A percentile compares a stretch with the other conserved stretches of the same genome.
These are phyloP conservation scores for Acanthamoeba culbertsoni DNA, from an alignment of 208 protist genomes.

Conservation along the genomic window DNA sequence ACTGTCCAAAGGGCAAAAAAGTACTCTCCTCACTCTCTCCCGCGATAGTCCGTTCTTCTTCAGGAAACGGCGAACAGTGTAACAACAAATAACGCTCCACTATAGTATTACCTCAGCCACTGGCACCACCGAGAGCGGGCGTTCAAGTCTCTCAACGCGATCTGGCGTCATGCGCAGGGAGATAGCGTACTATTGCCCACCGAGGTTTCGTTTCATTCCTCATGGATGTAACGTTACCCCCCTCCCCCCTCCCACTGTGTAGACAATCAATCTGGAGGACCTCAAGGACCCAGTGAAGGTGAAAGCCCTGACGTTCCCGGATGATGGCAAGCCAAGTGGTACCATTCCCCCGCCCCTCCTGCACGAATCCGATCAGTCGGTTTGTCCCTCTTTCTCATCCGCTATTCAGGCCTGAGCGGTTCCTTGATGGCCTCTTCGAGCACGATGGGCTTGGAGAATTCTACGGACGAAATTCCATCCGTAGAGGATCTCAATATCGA, in stretches of 20 bases:
- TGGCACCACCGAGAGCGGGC: slow-evolving; percentile 55
- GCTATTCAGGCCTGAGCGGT: neutral
- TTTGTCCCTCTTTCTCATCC: neutral
- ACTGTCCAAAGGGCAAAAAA: slow-evolving; percentile 17
- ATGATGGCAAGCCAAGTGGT: neutral
- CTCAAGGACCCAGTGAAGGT: neutral
- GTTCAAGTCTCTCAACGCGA: slow-evolving; percentile 19
- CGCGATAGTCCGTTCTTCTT: neutral
- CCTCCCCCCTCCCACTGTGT: neutral
- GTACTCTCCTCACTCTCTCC: neutral
- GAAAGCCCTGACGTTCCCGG: neutral
- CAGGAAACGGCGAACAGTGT: neutral
- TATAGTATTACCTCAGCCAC: slow-evolving; percentile 43
- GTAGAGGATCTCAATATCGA: neutral
- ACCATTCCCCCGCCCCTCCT: neutral
- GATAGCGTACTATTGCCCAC: neutral
- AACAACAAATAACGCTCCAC: neutral
- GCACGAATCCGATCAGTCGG: no score
- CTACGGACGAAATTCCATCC: neutral
- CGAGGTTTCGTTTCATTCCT: neutral
- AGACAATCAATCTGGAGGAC: slow-evolving; percentile 31
- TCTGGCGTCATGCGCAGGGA: neutral
- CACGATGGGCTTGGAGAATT: neutral
- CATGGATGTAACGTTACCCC: neutral
- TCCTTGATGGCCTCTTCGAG: neutral